Evolutionary conservation across 1,139 yeast genomes (phyloP).

Genomic region (Meyerozyma elateridarum): DNA sequence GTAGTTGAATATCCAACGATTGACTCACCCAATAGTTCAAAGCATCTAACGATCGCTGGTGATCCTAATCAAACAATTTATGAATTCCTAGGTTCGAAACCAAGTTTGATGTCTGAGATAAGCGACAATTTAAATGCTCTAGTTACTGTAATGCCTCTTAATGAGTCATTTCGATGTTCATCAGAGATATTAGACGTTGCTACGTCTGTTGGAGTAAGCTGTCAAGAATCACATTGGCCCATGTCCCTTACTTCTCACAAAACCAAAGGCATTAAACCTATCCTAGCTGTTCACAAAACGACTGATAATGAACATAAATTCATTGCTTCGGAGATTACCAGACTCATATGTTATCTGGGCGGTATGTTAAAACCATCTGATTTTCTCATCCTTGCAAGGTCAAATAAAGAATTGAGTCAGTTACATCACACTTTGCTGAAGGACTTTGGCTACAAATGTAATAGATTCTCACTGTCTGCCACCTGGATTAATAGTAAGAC

Average conservation of each 20-base stretch:
- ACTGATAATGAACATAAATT: constrained; percentile 35
- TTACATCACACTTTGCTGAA: constrained; percentile 34
- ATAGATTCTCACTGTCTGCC: constrained; percentile 43
- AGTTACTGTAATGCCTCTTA: constrained; percentile 27
- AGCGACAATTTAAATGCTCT: constrained; percentile 20
- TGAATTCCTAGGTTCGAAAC: constrained; percentile 55
- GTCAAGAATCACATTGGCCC: not conserved
- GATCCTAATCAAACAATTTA: constrained; percentile 73
- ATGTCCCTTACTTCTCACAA: constrained; percentile 16
- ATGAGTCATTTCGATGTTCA: constrained; percentile 55
- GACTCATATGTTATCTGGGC: constrained; percentile 41
- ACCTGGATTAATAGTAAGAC: constrained; percentile 52
- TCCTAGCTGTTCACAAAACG: constrained; percentile 22
- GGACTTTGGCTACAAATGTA: constrained; percentile 37
- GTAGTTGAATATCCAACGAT: constrained; percentile 30
- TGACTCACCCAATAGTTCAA: constrained; percentile 10
- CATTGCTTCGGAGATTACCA: constrained; percentile 40
- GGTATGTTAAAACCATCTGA: constrained; percentile 46
- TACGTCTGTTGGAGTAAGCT: constrained; percentile 18
- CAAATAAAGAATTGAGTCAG: constrained; percentile 49
- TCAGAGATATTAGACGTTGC: constrained; percentile 50
- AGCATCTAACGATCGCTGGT: constrained; percentile 65
- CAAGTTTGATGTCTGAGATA: constrained; percentile 23
- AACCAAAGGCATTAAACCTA: constrained; percentile 27
- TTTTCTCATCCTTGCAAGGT: constrained; percentile 49